A percentile compares a stretch with the other conserved stretches of the same genome.
Evolutionary conservation across 306 rosid species (phyloP).

Genomic region (Gillenia trifoliata): DNA sequence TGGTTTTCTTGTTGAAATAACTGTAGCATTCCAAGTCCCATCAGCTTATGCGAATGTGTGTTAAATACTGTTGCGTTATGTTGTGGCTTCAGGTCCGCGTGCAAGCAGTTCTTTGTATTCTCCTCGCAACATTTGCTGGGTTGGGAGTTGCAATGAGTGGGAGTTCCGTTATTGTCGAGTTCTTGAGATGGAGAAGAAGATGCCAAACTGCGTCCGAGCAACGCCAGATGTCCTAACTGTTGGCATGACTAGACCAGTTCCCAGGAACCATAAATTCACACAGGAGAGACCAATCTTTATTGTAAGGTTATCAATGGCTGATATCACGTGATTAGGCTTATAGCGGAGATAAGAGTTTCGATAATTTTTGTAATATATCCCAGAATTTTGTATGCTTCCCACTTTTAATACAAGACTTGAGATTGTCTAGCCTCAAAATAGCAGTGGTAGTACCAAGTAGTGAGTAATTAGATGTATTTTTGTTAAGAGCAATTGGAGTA

Average conservation of each 20-base stretch:
- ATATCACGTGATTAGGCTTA: neutral
- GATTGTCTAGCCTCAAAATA: constrained; percentile 11
- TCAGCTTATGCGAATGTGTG: neutral
- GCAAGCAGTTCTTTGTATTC: constrained; percentile 73
- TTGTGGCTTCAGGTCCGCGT: constrained; percentile 53
- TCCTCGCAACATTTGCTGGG: constrained; percentile 90
- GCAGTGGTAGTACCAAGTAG: neutral
- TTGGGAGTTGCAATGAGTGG: constrained; percentile 89
- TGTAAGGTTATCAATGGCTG: constrained; percentile 1
- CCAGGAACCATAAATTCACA: constrained; percentile 28
- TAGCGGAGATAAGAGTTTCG: neutral
- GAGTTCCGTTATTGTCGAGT: constrained; percentile 64
- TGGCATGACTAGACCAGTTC: constrained; percentile 23
- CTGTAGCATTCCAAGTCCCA: neutral
- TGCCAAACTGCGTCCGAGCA: constrained; percentile 39
- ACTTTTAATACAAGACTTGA: constrained; percentile 11
- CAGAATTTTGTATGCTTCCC: constrained; percentile 1
- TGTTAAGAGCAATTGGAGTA: neutral
- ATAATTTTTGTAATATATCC: constrained; percentile 11
- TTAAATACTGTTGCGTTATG: neutral
- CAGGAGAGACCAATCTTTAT: constrained; percentile 13
- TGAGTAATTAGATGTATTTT: neutral
- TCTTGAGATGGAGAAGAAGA: constrained; percentile 54
- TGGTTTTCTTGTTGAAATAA: neutral
- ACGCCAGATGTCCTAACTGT: constrained; percentile 25